A percentile compares a stretch with the other conserved stretches of the same genome.
Evolutionary conservation across 495 filamentous ascomycete species (phyloP).

Genomic region (Aspergillus hancockii): DNA sequence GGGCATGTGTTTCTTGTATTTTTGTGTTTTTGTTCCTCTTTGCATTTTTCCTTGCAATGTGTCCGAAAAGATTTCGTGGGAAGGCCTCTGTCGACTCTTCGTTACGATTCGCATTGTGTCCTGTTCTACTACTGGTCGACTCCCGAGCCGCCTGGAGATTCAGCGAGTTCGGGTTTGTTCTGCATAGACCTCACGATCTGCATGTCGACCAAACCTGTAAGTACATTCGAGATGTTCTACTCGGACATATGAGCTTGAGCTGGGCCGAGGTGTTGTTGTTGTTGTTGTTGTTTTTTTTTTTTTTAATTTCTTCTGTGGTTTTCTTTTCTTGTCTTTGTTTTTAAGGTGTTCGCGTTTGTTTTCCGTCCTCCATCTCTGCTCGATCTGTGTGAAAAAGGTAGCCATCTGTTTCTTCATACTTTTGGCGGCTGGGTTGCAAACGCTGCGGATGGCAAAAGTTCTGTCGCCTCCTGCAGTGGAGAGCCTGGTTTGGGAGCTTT

Average conservation of each 20-base stretch:
- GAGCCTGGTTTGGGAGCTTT: conserved; percentile 5
- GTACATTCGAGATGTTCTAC: conserved; percentile 25
- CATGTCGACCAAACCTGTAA: conserved; percentile 24
- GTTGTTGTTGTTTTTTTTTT: conserved; percentile 14
- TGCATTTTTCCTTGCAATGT: conserved; percentile 18
- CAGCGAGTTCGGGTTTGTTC: conserved; percentile 17
- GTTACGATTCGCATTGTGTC: conserved; percentile 21
- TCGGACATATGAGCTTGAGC: conserved; percentile 21
- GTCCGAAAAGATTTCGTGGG: conserved; percentile 21
- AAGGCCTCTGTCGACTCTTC: conserved; percentile 32
- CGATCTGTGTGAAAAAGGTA: conserved; percentile 9
- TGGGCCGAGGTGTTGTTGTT: conserved; percentile 21
- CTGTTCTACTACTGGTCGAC: conserved; percentile 10
- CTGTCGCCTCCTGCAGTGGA: conserved; percentile 1
- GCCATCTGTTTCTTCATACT: conserved; percentile 18
- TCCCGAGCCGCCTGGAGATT: conserved; percentile 16
- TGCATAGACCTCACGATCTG: conserved; percentile 22
- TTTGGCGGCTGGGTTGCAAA: conserved; percentile 15
- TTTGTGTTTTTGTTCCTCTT: conserved; percentile 21
- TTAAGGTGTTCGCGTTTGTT: conserved; percentile 18
- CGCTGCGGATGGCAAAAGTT: neutral
- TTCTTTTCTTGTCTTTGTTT: no score
- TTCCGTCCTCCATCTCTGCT: conserved; percentile 13
- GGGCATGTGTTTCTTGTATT: conserved; percentile 45
- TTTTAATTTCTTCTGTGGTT: conserved; percentile 19